Percentiles rank a stretch among this genome's conserved stretches.
These are phyloP conservation scores for Wickerhamomyces subpelliculosus DNA, from an alignment of 805 yeast genomes.

Conservation along the genomic window DNA sequence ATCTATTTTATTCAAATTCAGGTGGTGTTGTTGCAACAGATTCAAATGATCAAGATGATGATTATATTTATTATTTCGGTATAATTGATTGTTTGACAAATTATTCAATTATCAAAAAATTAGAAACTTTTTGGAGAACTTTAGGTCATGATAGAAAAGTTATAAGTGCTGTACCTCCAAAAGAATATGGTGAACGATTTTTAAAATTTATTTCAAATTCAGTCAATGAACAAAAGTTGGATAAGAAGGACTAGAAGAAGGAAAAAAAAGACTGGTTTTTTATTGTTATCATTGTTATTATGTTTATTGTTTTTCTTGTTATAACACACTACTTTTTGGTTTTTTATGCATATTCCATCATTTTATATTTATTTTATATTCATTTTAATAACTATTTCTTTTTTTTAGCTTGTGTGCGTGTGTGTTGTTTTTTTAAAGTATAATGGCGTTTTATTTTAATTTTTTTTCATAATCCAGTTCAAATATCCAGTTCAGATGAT, in stretches of 20 bases:
- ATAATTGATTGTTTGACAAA: slow-evolving; percentile 90
- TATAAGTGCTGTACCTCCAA: slow-evolving; percentile 86
- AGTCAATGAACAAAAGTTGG: slow-evolving; percentile 21
- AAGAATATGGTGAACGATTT: slow-evolving; percentile 86
- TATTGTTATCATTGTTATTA: not conserved
- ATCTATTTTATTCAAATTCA: slow-evolving; percentile 66
- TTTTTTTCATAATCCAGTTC: too few species aligned
- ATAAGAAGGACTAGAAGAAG: not conserved
- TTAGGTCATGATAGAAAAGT: slow-evolving; percentile 59
- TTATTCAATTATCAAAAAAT: slow-evolving; percentile 61
- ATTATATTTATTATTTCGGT: slow-evolving; percentile 81
- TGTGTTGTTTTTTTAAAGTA: too few species aligned
- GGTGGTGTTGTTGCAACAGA: slow-evolving; percentile 81
- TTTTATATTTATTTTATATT: too few species aligned
- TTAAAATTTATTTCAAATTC: slow-evolving; percentile 53
- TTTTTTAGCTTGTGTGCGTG: too few species aligned
- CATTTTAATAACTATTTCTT: too few species aligned
- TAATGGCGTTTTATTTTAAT: too few species aligned
- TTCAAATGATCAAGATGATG: slow-evolving; percentile 44
- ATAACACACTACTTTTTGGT: too few species aligned
- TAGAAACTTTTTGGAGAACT: slow-evolving; percentile 84
- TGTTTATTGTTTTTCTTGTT: too few species aligned
- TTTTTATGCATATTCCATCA: too few species aligned
- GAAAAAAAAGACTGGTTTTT: not conserved
- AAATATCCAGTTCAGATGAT: too few species aligned